phyloP scores from a whole-genome alignment of 257 asterid species.

The Jacaranda copaia region DNA sequence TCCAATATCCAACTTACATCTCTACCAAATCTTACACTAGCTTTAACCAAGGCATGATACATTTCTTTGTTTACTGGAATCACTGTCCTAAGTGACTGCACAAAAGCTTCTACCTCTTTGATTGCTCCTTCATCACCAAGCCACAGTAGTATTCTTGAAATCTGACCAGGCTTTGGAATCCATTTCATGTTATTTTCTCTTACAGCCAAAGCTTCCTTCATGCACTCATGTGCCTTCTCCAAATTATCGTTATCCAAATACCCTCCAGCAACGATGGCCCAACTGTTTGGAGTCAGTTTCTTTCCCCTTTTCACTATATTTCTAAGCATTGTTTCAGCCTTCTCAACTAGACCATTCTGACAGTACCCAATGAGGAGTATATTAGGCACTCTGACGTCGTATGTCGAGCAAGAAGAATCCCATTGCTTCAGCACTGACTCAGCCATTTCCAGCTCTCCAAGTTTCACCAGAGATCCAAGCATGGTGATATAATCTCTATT shows the following conservation, averaged over 20 bases:
- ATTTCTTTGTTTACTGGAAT: slow-evolving; percentile 39
- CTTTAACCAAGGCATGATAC: slow-evolving; percentile 43
- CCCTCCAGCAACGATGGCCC: slow-evolving; percentile 62
- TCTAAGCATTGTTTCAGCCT: slow-evolving; percentile 55
- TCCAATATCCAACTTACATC: slow-evolving; percentile 34
- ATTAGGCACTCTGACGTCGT: slow-evolving; percentile 65
- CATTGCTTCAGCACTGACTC: slow-evolving; percentile 57
- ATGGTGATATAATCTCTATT: slow-evolving; percentile 65
- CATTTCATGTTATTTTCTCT: slow-evolving; percentile 50
- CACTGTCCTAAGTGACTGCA: slow-evolving; percentile 47
- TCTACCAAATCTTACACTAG: slow-evolving; percentile 40
- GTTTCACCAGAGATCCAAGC: slow-evolving; percentile 62
- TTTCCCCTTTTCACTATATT: slow-evolving; percentile 48
- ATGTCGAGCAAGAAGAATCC: slow-evolving; percentile 53
- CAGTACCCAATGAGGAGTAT: slow-evolving; percentile 65
- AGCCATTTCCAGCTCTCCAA: slow-evolving; percentile 59
- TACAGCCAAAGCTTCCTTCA: slow-evolving; percentile 61
- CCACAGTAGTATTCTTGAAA: slow-evolving; percentile 50
- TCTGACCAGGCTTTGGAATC: slow-evolving; percentile 56
- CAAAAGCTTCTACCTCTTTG: slow-evolving; percentile 56
- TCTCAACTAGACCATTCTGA: slow-evolving; percentile 53
- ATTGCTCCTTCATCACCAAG: slow-evolving; percentile 50
- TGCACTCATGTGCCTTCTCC: slow-evolving; percentile 62
- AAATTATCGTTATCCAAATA: slow-evolving; percentile 43
- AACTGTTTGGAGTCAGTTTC: slow-evolving; percentile 60